Base-by-base conservation (phyloP, 495 filamentous ascomycete species). In the Parathielavia appendiculata region DNA sequence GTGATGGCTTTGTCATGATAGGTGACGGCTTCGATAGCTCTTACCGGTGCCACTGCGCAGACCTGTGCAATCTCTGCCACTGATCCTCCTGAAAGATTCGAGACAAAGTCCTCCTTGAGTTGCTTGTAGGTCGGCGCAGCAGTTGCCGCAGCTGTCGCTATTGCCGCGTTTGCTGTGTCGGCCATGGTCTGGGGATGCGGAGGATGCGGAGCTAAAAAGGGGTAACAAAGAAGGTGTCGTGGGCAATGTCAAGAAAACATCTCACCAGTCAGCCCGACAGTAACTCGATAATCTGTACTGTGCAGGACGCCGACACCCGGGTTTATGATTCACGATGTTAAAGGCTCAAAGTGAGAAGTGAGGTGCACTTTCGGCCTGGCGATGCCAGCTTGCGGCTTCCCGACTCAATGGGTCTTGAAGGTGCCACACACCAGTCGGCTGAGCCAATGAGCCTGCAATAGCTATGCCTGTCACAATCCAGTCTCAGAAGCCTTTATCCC, bases 61-160 rank as follows among this genome's bases (percentile, higher is more conserved):
- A 97, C 87, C 58, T 79, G 76, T 63, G 95, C 92, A 74, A 99
- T 92, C 67, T 99, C 93, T 30, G 75, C 68, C 48, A 97, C 86
- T 14, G 81, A 77, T 40, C 92, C 90, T 39, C 93, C 93, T n/a
- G 86, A 83, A 35, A 95, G 84, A 68, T 90, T 88, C 19, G 92
- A 96, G 63, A 99, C 93, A 67, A 95, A 96, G 56, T 89, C 90
- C 78, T 96, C 91, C 71, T 97, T 99, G 51, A 85, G 80, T 51
- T 85, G 81, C 76, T 97, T 99, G 75, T 95, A 92, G 72, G 77
- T 84, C 14, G 63, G 70, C 36, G 67, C 51, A 14, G 67, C 63
- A 43, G 71, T 69, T 48, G 69, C 55, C 57, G 51, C 51, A 8
- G 48, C 43, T 22, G 38, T 38, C 49, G 35, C 23, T 14, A 12